Conservation (phyloP, 306 rosid genomes). For the Trifolium pratense region DNA sequence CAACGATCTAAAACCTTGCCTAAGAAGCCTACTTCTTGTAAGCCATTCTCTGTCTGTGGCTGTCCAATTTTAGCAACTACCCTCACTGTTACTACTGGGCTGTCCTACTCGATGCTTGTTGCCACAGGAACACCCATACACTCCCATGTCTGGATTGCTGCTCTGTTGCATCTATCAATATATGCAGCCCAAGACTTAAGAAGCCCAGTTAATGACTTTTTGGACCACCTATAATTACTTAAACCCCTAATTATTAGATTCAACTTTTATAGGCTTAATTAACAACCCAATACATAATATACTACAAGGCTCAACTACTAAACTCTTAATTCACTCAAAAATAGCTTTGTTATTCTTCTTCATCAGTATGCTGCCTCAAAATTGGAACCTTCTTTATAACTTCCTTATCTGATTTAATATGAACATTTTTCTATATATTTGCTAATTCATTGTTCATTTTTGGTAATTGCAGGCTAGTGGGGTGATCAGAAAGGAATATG, state of each 20-base stretch:
- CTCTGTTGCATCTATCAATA: too few species aligned
- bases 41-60: not conserved
- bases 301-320: not conserved
- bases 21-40: not conserved
- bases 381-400: conserved; percentile 1
- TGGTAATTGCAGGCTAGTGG: conserved; percentile 73
- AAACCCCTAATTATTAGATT: too few species aligned
- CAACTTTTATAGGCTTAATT: not conserved
- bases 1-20: not conserved
- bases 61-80: too few species aligned
- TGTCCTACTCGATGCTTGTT: too few species aligned
- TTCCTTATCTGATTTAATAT: not conserved
- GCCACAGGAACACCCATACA: too few species aligned
- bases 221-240: not conserved
- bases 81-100: too few species aligned
- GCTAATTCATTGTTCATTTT: conserved; percentile 2
- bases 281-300: not conserved
- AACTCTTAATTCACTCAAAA: conserved; percentile 6
- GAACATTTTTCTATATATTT: not conserved
- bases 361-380: not conserved
- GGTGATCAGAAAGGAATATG: conserved; percentile 80
- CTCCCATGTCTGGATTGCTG: too few species aligned
- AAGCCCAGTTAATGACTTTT: too few species aligned
- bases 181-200: too few species aligned
- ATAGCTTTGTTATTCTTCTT: conserved; percentile 10